phyloP scores from a whole-genome alignment of 164 flowering plant genomes.

The Buxus sempervirens region DNA sequence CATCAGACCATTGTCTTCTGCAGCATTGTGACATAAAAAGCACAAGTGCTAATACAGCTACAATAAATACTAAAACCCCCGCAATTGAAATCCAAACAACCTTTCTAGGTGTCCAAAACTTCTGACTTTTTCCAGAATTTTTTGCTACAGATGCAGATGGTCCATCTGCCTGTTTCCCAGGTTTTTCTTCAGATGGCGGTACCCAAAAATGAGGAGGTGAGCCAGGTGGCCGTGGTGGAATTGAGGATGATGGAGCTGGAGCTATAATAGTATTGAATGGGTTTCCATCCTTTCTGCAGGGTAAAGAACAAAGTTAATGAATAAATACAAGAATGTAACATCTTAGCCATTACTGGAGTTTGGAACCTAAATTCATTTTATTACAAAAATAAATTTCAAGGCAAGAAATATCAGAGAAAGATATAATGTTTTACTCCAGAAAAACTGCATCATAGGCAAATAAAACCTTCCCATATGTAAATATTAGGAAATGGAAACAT shows the following conservation, averaged over 20 bases:
- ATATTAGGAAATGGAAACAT: no score
- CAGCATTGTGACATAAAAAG: constrained; percentile 35
- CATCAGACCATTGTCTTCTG: constrained; percentile 23
- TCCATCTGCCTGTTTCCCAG: constrained; percentile 24
- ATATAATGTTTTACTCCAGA: no score
- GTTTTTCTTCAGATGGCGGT: constrained; percentile 35
- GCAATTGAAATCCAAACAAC: constrained; percentile 34
- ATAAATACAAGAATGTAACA: neutral
- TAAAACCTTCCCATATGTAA: no score
- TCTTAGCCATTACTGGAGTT: neutral
- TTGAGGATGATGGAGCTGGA: constrained; percentile 40
- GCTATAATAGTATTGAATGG: constrained; percentile 55
- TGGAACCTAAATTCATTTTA: neutral
- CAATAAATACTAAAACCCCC: constrained; percentile 29
- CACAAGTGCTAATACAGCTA: constrained; percentile 32
- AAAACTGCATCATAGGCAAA: no score
- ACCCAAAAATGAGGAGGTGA: constrained; percentile 23
- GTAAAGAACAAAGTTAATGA: constrained; percentile 10
- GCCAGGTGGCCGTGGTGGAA: constrained; percentile 45
- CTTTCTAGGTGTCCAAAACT: constrained; percentile 26
- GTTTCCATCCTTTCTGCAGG: constrained; percentile 81
- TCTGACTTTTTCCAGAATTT: constrained; percentile 16
- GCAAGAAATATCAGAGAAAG: no score
- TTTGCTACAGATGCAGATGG: constrained; percentile 28
- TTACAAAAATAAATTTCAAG: no score